phyloP scores from a whole-genome alignment of 176 grass and related monocot genomes.

The Elaeis guineensis region DNA sequence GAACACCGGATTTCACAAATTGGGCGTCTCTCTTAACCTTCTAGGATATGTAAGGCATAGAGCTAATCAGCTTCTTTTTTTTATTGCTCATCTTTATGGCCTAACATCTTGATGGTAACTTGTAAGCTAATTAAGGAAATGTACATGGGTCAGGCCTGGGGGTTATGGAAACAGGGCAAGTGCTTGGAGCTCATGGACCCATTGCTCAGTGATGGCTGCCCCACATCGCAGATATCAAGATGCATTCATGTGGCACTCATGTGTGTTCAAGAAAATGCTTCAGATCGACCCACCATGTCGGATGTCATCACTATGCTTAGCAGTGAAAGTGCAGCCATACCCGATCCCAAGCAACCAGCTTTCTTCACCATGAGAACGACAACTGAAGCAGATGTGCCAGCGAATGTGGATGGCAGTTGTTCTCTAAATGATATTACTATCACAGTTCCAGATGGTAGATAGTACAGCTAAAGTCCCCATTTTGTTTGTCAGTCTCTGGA shows the following conservation, averaged over 20 bases:
- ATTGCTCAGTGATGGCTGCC: background rate
- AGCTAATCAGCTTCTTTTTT: rapidly evolving
- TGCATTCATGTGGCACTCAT: constrained; percentile 22
- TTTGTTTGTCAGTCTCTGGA: too few relatives aligned
- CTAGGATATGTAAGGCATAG: constrained; percentile 29
- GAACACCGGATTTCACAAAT: constrained; percentile 20
- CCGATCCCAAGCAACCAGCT: constrained; percentile 21
- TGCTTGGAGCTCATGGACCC: constrained; percentile 19
- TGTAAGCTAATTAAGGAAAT: background rate
- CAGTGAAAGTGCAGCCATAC: background rate
- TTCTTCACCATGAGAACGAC: constrained; percentile 21
- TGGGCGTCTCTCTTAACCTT: constrained; percentile 18
- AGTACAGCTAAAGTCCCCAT: too few relatives aligned
- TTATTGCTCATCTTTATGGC: background rate
- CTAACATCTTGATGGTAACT: too few relatives aligned
- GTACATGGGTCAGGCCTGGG: constrained; percentile 11
- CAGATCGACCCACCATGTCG: constrained; percentile 28
- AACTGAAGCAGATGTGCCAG: background rate
- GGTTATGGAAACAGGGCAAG: constrained; percentile 7
- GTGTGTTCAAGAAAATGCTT: constrained; percentile 23
- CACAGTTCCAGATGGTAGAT: background rate
- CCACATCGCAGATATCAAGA: background rate
- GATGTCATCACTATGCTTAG: constrained; percentile 11
- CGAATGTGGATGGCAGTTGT: background rate
- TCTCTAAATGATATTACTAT: constrained; percentile 22